Evolutionary conservation across 1,284 basidiomycete genomes (phyloP).

Genomic region (Pascua sp.): DNA sequence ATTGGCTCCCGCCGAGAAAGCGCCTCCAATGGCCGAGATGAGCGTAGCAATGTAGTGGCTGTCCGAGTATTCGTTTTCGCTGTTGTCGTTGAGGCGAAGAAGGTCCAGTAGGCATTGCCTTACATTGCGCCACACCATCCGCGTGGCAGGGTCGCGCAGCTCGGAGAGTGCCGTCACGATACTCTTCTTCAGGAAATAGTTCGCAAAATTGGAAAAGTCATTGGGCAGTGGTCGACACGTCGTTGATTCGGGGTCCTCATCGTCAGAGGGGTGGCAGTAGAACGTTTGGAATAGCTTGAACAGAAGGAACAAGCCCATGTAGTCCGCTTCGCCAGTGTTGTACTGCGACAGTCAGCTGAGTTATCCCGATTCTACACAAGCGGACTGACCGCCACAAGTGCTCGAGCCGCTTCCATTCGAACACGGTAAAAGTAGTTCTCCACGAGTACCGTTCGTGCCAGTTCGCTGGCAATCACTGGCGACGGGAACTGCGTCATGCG

Average conservation of each 20-base stretch:
- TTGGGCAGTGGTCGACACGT: slow-evolving; percentile 88
- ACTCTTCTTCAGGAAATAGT: slow-evolving; percentile 86
- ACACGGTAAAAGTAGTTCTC: slow-evolving; percentile 97
- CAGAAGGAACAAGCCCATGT: slow-evolving; percentile 86
- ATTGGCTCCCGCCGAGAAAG: slow-evolving; percentile 32
- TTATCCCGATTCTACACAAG: not conserved
- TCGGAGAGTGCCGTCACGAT: slow-evolving; percentile 36
- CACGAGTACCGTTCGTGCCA: slow-evolving; percentile 90
- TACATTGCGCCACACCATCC: slow-evolving; percentile 68
- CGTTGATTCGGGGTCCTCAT: slow-evolving; percentile 75
- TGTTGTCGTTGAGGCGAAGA: slow-evolving; percentile 91
- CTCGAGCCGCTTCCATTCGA: slow-evolving; percentile 87
- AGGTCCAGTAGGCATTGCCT: slow-evolving; percentile 87
- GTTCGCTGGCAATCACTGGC: slow-evolving; percentile 80
- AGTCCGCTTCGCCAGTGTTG: slow-evolving; percentile 36
- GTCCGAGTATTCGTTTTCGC: slow-evolving; percentile 85
- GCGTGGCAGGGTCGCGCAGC: slow-evolving; percentile 32
- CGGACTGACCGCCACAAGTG: slow-evolving; percentile 71
- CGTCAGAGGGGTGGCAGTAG: slow-evolving; percentile 83
- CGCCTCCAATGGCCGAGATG: slow-evolving; percentile 70
- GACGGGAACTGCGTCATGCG: slow-evolving; percentile 78
- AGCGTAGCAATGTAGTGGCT: slow-evolving; percentile 85
- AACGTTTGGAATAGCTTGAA: slow-evolving; percentile 88
- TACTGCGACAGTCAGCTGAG: slow-evolving; percentile 23
- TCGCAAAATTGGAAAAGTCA: slow-evolving; percentile 84